Evolutionary conservation across 176 grass and related monocot genomes (phyloP).

Genomic region (Ensete ventricosum): DNA sequence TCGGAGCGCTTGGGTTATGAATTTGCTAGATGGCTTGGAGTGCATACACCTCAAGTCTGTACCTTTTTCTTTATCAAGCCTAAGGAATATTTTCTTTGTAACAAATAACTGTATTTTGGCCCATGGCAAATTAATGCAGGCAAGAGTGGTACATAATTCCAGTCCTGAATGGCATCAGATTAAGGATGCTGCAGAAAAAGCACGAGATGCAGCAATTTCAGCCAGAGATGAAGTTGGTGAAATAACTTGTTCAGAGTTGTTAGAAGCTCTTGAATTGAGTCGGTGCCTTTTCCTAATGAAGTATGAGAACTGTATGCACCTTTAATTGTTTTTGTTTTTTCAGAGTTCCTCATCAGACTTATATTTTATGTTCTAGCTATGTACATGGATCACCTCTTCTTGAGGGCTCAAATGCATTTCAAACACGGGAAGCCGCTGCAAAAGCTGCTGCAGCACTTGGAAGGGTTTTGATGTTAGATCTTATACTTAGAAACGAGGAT

Average conservation of each 20-base stretch:
- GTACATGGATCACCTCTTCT: constrained; percentile 86
- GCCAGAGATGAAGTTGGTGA: constrained; percentile 64
- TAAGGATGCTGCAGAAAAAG: constrained; percentile 70
- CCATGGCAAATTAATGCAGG: constrained; percentile 27
- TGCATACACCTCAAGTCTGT: constrained; percentile 71
- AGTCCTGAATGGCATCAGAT: constrained; percentile 67
- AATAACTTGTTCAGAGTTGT: constrained; percentile 80
- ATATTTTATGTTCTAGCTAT: constrained; percentile 50
- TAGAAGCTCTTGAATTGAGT: constrained; percentile 96
- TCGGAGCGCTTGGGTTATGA: constrained; percentile 90
- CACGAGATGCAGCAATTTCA: constrained; percentile 39
- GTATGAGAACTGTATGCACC: constrained; percentile 30
- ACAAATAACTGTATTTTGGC: neutral
- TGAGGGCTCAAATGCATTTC: constrained; percentile 77
- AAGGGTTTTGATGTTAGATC: constrained; percentile 79
- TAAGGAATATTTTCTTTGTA: neutral
- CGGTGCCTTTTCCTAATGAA: constrained; percentile 97
- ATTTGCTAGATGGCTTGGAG: constrained; percentile 75
- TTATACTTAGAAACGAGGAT: constrained; percentile 90
- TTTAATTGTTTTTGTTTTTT: constrained; percentile 12
- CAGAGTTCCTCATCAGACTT: constrained; percentile 9
- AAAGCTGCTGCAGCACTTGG: constrained; percentile 59
- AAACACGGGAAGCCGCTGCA: constrained; percentile 40
- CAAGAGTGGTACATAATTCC: constrained; percentile 81
- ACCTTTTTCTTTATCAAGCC: neutral